Evolutionary conservation across 2,329 filamentous ascomycete species (phyloP).

Genomic region (Plectosphaerella sp.): DNA sequence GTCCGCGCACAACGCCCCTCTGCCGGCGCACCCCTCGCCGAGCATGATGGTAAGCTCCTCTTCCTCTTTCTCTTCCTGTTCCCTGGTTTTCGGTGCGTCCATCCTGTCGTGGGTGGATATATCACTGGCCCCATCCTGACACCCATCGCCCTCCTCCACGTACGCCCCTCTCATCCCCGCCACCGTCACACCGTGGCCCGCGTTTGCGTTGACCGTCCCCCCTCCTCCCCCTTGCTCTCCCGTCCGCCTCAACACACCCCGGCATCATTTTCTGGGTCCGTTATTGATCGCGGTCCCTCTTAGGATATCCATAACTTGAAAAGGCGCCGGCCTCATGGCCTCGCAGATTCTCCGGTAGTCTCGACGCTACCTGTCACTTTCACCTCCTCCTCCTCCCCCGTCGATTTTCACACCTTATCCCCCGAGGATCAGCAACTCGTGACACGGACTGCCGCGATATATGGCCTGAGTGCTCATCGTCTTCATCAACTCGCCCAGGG

Average conservation of each 20-base stretch:
- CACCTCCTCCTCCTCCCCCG: constrained; percentile 17
- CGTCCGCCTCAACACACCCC: background rate
- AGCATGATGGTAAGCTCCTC: constrained; percentile 44
- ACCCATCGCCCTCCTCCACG: constrained; percentile 10
- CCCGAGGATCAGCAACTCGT: constrained; percentile 19
- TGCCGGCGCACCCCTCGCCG: constrained; percentile 33
- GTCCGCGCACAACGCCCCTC: constrained; percentile 13
- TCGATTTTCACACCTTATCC: constrained; percentile 18
- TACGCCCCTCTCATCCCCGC: constrained; percentile 4
- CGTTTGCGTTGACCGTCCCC: background rate
- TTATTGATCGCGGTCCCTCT: constrained; percentile 26
- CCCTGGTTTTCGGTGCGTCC: constrained; percentile 31
- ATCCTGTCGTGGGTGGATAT: constrained; percentile 41
- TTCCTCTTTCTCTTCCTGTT: constrained; percentile 28
- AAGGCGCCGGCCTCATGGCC: constrained; percentile 38
- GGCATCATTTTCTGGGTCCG: background rate
- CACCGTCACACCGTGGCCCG: background rate
- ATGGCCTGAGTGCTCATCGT: constrained; percentile 25
- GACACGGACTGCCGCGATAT: constrained; percentile 21
- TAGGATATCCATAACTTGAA: constrained; percentile 30
- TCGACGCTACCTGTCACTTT: constrained; percentile 24
- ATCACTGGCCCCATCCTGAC: constrained; percentile 19
- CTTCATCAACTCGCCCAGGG: constrained; percentile 17
- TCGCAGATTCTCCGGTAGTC: constrained; percentile 28
- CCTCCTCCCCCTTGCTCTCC: background rate